These are phyloP conservation scores for Ophiosphaerella narmari DNA, from an alignment of 2,329 filamentous ascomycete genomes.

Conservation along the genomic window DNA sequence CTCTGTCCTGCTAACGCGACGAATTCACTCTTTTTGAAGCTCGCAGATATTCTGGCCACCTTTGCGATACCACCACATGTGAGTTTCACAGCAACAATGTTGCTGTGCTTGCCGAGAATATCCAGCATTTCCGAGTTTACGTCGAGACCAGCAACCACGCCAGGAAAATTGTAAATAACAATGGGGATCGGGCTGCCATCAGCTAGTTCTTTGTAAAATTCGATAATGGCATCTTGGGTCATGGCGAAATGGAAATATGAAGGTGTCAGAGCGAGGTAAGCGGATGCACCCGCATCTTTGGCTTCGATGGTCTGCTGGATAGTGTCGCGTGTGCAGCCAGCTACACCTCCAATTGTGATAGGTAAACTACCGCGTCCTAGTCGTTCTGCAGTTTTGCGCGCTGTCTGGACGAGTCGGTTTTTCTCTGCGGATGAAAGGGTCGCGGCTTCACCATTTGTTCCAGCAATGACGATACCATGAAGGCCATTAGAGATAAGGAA, in stretches of 20 bases:
- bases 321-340: constrained; percentile 48
- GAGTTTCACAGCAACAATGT: constrained; percentile 47
- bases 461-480: constrained; percentile 54
- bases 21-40: constrained; percentile 45
- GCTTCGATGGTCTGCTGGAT: constrained; percentile 47
- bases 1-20: constrained; percentile 50
- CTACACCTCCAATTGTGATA: constrained; percentile 50
- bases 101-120: constrained; percentile 41
- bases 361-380: constrained; percentile 42
- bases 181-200: constrained; percentile 49
- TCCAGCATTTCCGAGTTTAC: constrained; percentile 50
- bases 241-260: constrained; percentile 50
- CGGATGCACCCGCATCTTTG: constrained; percentile 46
- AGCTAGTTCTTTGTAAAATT: constrained; percentile 45
- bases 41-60: constrained; percentile 46
- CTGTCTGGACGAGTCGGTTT: constrained; percentile 44
- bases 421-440: constrained; percentile 49
- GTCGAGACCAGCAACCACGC: constrained; percentile 50
- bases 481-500: constrained; percentile 60
- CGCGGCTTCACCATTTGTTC: constrained; percentile 54
- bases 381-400: constrained; percentile 45
- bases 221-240: constrained; percentile 41
- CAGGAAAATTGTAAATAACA: constrained; percentile 56
- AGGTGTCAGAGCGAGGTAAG: constrained; percentile 46
- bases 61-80: constrained; percentile 50